Percentiles rank a stretch among this genome's conserved stretches.
Evolutionary conservation across 305 asterid species (phyloP).

Genomic region (Coffea humblotiana): DNA sequence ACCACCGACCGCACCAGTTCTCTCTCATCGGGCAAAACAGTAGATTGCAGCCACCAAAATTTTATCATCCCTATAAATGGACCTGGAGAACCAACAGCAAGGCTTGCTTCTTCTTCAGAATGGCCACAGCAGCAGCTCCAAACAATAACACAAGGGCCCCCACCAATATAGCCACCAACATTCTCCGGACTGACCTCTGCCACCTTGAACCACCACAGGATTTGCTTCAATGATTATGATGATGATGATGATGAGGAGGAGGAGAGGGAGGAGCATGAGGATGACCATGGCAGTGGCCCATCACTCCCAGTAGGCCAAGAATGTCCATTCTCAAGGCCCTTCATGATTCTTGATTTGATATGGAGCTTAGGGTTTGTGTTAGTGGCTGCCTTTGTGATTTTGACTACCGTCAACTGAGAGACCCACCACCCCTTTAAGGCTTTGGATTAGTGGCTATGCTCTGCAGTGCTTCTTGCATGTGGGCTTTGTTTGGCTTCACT

Average conservation of each 20-base stretch:
- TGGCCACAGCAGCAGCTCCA: background rate
- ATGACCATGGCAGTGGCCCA: slow-evolving; percentile 21
- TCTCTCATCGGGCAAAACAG: background rate
- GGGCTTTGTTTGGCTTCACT: slow-evolving; percentile 67
- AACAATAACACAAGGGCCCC: no score
- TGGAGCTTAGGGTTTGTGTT: slow-evolving; percentile 77
- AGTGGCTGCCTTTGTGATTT: slow-evolving; percentile 42
- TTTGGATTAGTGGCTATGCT: slow-evolving; percentile 81
- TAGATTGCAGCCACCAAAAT: background rate
- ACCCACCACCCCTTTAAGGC: slow-evolving; percentile 74
- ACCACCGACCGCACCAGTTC: slow-evolving; percentile 4
- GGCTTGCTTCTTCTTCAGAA: slow-evolving; percentile 7
- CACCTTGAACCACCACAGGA: no score
- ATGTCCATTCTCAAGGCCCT: slow-evolving; percentile 60
- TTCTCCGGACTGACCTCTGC: no score
- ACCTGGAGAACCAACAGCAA: slow-evolving; percentile 28
- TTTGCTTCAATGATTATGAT: no score
- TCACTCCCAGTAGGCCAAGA: slow-evolving; percentile 22
- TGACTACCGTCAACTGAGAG: slow-evolving; percentile 47
- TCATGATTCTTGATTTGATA: slow-evolving; percentile 70
- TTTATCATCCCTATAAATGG: slow-evolving; percentile 27
- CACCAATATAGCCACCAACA: no score
- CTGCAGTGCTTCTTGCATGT: slow-evolving; percentile 76
- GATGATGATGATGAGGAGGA: slow-evolving; percentile 11
- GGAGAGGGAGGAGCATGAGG: slow-evolving; percentile 21